Evolutionary conservation across 306 rosid species (phyloP).

Genomic region (Astragalus membranaceus): DNA sequence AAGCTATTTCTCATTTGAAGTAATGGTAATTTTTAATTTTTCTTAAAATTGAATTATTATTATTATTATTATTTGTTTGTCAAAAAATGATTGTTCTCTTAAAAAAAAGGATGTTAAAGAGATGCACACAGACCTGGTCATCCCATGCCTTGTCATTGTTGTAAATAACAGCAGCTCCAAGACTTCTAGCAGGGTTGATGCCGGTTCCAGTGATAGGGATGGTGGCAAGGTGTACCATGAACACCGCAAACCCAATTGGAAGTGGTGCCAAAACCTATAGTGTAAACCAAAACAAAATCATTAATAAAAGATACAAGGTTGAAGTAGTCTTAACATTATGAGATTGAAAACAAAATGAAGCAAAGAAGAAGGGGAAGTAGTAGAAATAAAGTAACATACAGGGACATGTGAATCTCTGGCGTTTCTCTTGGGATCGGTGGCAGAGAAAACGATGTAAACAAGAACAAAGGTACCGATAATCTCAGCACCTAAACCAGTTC

Average conservation of each 20-base stretch:
- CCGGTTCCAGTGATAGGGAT: constrained; percentile 50
- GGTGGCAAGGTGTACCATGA: constrained; percentile 41
- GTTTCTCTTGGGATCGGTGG: constrained; percentile 39
- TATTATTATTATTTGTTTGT: too few relatives aligned
- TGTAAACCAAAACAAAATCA: neutral
- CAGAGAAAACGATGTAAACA: constrained; percentile 50
- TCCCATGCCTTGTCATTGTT: constrained; percentile 37
- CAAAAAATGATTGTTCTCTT: too few relatives aligned
- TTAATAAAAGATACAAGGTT: neutral
- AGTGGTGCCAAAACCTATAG: constrained; percentile 46
- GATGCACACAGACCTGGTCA: constrained; percentile 23
- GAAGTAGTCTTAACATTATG: neutral
- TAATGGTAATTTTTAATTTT: too few relatives aligned
- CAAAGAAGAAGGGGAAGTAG: too few relatives aligned
- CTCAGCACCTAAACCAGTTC: constrained; percentile 39
- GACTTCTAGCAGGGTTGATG: constrained; percentile 45
- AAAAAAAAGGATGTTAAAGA: neutral
- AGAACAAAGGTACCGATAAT: constrained; percentile 38
- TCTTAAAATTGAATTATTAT: too few relatives aligned
- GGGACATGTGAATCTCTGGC: constrained; percentile 49
- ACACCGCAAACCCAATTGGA: constrained; percentile 47
- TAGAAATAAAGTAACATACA: constrained; percentile 11
- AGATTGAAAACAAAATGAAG: neutral
- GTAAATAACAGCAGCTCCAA: constrained; percentile 38
- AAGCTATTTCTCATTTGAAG: too few relatives aligned